Evolutionary conservation across 192 early-diverging fungal genomes (phyloP).

Genomic region (Podila epicladia): DNA sequence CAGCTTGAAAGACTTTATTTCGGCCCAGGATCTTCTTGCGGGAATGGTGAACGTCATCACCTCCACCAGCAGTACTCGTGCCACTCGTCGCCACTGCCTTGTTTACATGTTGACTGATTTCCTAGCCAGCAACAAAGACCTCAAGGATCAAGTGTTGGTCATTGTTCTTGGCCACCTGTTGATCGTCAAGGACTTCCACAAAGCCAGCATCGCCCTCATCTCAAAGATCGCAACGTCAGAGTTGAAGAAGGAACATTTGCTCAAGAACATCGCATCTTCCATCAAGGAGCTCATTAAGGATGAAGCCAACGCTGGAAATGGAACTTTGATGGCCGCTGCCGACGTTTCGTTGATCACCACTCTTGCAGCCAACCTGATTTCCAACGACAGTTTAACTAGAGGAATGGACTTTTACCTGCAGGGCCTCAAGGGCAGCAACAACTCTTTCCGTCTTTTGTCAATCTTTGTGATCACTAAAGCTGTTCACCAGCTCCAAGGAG

Average conservation of each 20-base stretch:
- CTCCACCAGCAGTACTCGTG: slow-evolving; percentile 9
- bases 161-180: slow-evolving; percentile 51
- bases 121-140: slow-evolving; percentile 38
- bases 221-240: slow-evolving; percentile 30
- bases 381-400: slow-evolving; percentile 13
- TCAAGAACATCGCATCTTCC: slow-evolving; percentile 24
- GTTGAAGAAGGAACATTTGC: slow-evolving; percentile 30
- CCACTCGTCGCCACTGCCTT: slow-evolving; percentile 29
- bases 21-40: slow-evolving; percentile 31
- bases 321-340: slow-evolving; percentile 15
- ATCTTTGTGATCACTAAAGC: slow-evolving; percentile 55
- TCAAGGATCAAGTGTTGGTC: slow-evolving; percentile 41
- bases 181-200: slow-evolving; percentile 43
- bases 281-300: slow-evolving; percentile 35
- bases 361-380: slow-evolving; percentile 43
- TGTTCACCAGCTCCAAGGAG: slow-evolving; percentile 14
- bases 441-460: slow-evolving; percentile 36
- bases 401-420: slow-evolving; percentile 48
- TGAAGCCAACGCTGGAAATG: slow-evolving; percentile 6
- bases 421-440: slow-evolving; percentile 31
- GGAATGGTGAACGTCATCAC: slow-evolving; percentile 37
- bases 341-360: slow-evolving; percentile 47
- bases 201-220: slow-evolving; percentile 34
- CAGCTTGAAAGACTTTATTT: slow-evolving; percentile 19
- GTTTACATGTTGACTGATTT: slow-evolving; percentile 46